These are phyloP conservation scores for Suhomyces vadensis DNA, from an alignment of 805 yeast species.

Conservation along the genomic window DNA sequence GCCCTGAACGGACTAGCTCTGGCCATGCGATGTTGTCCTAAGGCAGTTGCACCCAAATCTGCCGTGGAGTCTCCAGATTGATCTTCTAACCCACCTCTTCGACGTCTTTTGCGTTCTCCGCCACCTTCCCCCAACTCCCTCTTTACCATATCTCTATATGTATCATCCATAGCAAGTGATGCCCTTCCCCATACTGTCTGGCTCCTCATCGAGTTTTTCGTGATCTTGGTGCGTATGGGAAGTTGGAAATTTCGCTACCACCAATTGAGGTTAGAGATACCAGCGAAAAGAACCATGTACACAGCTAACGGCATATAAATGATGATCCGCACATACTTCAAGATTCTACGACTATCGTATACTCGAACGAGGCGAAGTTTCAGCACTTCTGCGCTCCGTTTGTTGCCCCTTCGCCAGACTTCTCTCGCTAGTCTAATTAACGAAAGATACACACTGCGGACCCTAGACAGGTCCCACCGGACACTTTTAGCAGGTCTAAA, in stretches of 20 bases:
- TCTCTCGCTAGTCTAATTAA: neutral
- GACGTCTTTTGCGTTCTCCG: neutral
- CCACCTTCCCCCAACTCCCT: neutral
- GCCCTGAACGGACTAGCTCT: neutral
- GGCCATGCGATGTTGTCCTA: neutral
- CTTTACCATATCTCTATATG: neutral
- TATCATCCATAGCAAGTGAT: neutral
- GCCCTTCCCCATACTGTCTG: neutral
- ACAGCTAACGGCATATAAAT: neutral
- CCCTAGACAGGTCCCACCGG: conserved; percentile 3
- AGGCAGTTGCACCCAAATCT: neutral
- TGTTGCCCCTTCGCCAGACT: neutral
- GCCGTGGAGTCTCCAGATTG: neutral
- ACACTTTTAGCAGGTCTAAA: neutral
- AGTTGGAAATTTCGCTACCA: neutral
- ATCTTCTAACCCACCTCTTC: neutral
- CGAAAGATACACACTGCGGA: neutral
- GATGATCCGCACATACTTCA: neutral
- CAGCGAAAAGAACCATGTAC: neutral
- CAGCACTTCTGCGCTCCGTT: neutral
- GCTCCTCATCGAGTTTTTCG: neutral
- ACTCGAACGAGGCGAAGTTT: neutral
- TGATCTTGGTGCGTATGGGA: neutral
- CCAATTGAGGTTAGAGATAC: neutral
- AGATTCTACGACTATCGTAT: neutral